These are phyloP conservation scores for Nakaseomyces kungkrabaensis DNA, from an alignment of 1,139 yeast species.

Conservation along the genomic window DNA sequence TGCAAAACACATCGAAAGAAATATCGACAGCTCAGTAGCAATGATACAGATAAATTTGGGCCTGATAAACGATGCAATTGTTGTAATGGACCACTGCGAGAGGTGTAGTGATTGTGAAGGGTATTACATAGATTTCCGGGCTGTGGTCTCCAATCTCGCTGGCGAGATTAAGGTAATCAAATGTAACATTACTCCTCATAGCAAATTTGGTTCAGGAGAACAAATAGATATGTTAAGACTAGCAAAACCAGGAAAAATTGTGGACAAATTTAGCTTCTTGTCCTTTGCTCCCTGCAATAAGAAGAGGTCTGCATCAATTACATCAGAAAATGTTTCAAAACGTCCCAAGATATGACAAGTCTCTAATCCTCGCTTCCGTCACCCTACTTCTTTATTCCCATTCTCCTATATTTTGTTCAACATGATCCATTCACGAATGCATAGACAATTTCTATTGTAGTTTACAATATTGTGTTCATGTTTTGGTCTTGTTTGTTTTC, in stretches of 20 bases:
- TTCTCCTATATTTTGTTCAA: too few species aligned
- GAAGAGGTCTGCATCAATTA: neutral
- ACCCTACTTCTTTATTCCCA: too few species aligned
- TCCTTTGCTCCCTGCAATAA: neutral
- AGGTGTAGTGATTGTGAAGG: slow-evolving; percentile 8
- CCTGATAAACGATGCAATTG: slow-evolving; percentile 17
- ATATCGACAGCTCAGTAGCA: slow-evolving; percentile 10
- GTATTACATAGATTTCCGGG: slow-evolving; percentile 10
- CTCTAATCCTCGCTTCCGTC: neutral
- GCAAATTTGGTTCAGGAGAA: slow-evolving; percentile 14
- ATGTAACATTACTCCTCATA: slow-evolving; percentile 13
- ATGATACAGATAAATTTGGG: slow-evolving; percentile 18
- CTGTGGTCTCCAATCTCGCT: slow-evolving; percentile 15
- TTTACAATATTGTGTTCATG: too few species aligned
- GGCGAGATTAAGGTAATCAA: slow-evolving; percentile 18
- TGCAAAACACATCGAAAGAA: slow-evolving; percentile 7
- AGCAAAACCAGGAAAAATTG: slow-evolving; percentile 12
- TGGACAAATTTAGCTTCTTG: slow-evolving; percentile 17
- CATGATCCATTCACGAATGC: too few species aligned
- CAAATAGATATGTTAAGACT: slow-evolving; percentile 14
- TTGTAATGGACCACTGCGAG: slow-evolving; percentile 12
- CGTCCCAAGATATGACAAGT: neutral
- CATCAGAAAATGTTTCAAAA: neutral
- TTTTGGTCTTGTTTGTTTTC: too few species aligned
- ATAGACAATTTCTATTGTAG: too few species aligned